These are phyloP conservation scores for Lasiodiplodia citricola DNA, from an alignment of 2,329 filamentous ascomycete genomes.

Conservation along the genomic window DNA sequence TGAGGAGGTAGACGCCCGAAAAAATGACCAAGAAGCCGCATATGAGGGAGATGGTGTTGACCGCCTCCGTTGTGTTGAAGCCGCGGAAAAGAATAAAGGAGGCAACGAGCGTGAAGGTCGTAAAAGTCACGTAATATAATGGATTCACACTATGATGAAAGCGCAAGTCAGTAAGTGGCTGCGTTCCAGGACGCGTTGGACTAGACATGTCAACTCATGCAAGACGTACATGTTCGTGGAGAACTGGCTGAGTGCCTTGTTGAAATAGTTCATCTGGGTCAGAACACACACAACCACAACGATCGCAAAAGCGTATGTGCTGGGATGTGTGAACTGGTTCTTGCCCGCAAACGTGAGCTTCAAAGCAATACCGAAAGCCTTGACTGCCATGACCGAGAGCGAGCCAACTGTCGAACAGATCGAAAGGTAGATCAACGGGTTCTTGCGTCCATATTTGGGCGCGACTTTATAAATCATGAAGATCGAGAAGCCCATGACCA, in stretches of 20 bases:
- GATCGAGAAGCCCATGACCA: conserved; percentile 80
- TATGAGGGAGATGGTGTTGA: conserved; percentile 90
- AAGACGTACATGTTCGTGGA: conserved; percentile 87
- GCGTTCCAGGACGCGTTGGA: background rate
- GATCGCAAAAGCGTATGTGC: conserved; percentile 97
- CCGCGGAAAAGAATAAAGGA: conserved; percentile 96
- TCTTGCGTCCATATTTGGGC: conserved; percentile 88
- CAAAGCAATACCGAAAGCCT: conserved; percentile 95
- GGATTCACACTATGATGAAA: conserved; percentile 75
- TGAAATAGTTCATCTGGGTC: conserved; percentile 99
- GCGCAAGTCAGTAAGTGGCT: conserved; percentile 12
- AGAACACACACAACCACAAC: conserved; percentile 91
- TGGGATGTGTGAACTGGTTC: conserved; percentile 94
- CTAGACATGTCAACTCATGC: background rate
- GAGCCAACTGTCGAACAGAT: conserved; percentile 98
- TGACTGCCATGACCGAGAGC: conserved; percentile 98
- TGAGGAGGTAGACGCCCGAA: conserved; percentile 91
- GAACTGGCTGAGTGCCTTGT: conserved; percentile 96
- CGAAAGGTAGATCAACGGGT: conserved; percentile 93
- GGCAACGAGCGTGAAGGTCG: conserved; percentile 88
- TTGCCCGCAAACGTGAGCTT: conserved; percentile 92
- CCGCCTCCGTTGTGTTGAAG: conserved; percentile 91
- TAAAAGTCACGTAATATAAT: conserved; percentile 97
- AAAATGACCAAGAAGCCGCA: conserved; percentile 96
- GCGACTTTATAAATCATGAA: conserved; percentile 97